Base-by-base conservation (phyloP, 2,329 filamentous ascomycete species). In the Dendryphion nanum region DNA sequence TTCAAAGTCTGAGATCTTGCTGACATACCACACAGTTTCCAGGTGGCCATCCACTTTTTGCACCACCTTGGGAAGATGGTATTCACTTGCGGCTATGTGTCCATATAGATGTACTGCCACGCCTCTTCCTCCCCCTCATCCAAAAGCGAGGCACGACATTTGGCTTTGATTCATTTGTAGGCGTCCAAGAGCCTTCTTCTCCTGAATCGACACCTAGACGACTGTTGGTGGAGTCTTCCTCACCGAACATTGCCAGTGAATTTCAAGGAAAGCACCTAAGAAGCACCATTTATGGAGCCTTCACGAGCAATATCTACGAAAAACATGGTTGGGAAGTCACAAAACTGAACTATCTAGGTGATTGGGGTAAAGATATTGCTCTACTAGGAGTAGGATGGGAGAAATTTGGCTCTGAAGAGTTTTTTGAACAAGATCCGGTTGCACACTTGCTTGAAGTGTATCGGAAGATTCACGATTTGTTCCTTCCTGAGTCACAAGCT, bases 171-270 rank as follows among this genome's bases (percentile, higher is more conserved):
- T 58, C 61, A 12, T 18, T 14, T 30, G 46, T 65, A 30, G 77
- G 77, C 26, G 63, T 76, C 18, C 71, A 66, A 43, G 75, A 81
- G 54, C 67, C 71, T 30, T 59, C 68, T 15, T 70, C 78, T 52
- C 68, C 75, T 2, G 71, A 68, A 31, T 63, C 70, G 40, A 74
- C 70, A 41, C 68, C 68, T 40, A 83, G 82, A 67, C 74, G 72
- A 42, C 57, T 77, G 3, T 72, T 88, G 20, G 73, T 88, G 47
- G 85, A 88, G 52, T 87, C 87, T 55, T 86, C 82, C 2, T 86
- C 83, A 1, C 85, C 85, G 19, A 88, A 88, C 56, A 85, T 88
- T 38, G 82, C 83, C 19, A 86, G 84, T 61, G 83, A 81, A 13
- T 84, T 86, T 55, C 77, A 83, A 48, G 79, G 77, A 16, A 78